Evolutionary conservation across 805 yeast species (phyloP), one percentile per base, ranked within the genome.

Genomic region (Yamadazyma insecticola): DNA sequence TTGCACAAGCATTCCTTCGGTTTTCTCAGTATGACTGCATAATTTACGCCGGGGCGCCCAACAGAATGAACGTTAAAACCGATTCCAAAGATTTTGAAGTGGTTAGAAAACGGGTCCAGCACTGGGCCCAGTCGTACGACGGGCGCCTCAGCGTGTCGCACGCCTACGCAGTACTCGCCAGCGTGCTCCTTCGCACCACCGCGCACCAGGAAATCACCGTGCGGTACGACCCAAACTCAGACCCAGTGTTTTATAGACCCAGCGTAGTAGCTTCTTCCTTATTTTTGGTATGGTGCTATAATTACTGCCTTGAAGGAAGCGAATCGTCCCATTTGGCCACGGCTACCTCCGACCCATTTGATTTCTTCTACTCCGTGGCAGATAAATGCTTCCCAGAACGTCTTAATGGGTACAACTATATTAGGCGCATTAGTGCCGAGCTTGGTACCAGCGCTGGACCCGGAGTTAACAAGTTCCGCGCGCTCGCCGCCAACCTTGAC

Each of bases 91-190:
- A 73, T 36, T 67, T 72, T 40, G 66, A 65, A 18, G 56, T 65
- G 4, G 74, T 72, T 11, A 61, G 65, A 24, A 55, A 55, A n/a
- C 62, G 78, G 40, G 68, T 81, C 14, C 53, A 63, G 21, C 72
- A 67, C 30, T 74, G 82, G 76, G 61, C 77, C 1, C 47, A 48
- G 5, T 59, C 70, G 3, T 35, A 51, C 9, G 65, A 59, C 37
- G 81, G 78, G 7, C 65, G 66, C 35, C 53, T 72, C 11, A 64
- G 77, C n/a, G 70, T 74, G 6, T 61, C 78, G 23, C 82, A 81
- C 47, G 78, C 81, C 16, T 74, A 74, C 38, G 57, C 74, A 42
- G 60, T 77, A 31, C 44, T 81, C n/a, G n/a, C n/a, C n/a, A n/a
- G n/a, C n/a, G n/a, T n/a, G n/a, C n/a, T n/a, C n/a, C n/a, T n/a